A percentile compares a stretch with the other conserved stretches of the same genome.
These are phyloP conservation scores for Brassica napus DNA, from an alignment of 345 rosid species.

Conservation along the genomic window DNA sequence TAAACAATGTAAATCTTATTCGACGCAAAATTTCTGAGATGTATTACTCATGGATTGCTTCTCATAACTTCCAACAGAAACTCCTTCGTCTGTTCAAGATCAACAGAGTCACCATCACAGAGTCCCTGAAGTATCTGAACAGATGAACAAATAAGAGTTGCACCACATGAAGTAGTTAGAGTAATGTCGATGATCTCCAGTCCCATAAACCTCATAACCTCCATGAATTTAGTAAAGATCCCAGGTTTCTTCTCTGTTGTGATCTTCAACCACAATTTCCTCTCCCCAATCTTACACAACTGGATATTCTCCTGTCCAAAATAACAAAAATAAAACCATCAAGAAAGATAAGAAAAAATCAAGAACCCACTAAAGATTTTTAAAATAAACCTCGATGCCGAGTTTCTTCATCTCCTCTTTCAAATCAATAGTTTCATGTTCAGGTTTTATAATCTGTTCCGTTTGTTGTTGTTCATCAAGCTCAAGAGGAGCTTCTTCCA, in stretches of 20 bases:
- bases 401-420: constrained; percentile 50
- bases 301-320: constrained; percentile 57
- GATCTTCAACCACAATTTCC: constrained; percentile 73
- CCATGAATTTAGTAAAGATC: constrained; percentile 60
- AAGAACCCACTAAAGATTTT: background rate
- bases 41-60: constrained; percentile 16
- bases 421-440: constrained; percentile 27
- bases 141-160: constrained; percentile 56
- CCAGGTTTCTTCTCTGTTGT: constrained; percentile 54
- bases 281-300: constrained; percentile 52
- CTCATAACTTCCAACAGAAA: constrained; percentile 33
- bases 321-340: background rate
- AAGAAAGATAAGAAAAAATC: background rate
- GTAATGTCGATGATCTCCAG: constrained; percentile 59
- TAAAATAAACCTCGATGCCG: constrained; percentile 53
- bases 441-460: constrained; percentile 35
- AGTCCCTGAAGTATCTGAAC: constrained; percentile 46
- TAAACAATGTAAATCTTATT: background rate
- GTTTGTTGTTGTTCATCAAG: constrained; percentile 14
- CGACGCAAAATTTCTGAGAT: background rate
- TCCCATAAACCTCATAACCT: constrained; percentile 54
- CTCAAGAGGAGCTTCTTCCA: constrained; percentile 47
- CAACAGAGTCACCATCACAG: constrained; percentile 12
- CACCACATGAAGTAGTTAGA: constrained; percentile 57
- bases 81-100: constrained; percentile 18